Percentiles rank a stretch among this genome's conserved stretches.
Conservation (phyloP, 2,329 filamentous ascomycete genomes). For the Raffaelea arxii region DNA sequence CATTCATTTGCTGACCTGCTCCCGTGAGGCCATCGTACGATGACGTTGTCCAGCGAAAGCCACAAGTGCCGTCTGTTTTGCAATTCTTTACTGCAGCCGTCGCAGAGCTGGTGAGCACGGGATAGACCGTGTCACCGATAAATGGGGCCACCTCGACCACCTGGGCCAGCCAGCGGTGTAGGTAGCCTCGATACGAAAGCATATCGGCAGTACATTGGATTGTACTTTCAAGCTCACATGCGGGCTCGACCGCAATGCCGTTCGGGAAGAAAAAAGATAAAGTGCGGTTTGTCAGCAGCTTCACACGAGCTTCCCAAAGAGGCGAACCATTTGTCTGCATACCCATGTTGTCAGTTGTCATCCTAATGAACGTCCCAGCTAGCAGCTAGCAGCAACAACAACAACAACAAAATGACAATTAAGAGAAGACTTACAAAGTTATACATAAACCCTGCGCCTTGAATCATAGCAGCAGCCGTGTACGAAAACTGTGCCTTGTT, state of each 20-base stretch:
- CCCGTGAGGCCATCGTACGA: slow-evolving; percentile 30
- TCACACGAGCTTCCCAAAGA: slow-evolving; percentile 44
- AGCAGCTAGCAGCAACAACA: too few species aligned
- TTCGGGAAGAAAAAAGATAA: slow-evolving; percentile 42
- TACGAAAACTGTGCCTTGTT: slow-evolving; percentile 59
- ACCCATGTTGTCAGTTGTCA: slow-evolving; percentile 1
- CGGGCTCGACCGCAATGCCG: slow-evolving; percentile 52
- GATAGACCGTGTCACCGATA: slow-evolving; percentile 42
- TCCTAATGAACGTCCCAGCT: too few species aligned
- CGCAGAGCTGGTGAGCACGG: slow-evolving; percentile 48
- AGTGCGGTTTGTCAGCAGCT: slow-evolving; percentile 43
- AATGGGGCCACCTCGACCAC: slow-evolving; percentile 53
- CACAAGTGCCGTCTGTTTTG: slow-evolving; percentile 48
- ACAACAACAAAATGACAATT: not conserved
- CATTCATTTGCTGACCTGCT: slow-evolving; percentile 44
- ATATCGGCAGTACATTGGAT: slow-evolving; percentile 59
- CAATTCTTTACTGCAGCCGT: slow-evolving; percentile 52
- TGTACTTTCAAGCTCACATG: slow-evolving; percentile 44
- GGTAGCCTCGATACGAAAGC: slow-evolving; percentile 60
- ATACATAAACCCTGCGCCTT: slow-evolving; percentile 60
- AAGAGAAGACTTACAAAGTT: slow-evolving; percentile 39
- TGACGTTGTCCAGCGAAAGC: slow-evolving; percentile 51
- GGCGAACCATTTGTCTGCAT: slow-evolving; percentile 38
- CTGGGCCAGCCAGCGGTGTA: slow-evolving; percentile 54
- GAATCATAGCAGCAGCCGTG: slow-evolving; percentile 51